Evolutionary conservation across 2,329 filamentous ascomycete species (phyloP), one percentile per base, ranked within the genome.

Genomic region (Aspergillus pseudotamarii): DNA sequence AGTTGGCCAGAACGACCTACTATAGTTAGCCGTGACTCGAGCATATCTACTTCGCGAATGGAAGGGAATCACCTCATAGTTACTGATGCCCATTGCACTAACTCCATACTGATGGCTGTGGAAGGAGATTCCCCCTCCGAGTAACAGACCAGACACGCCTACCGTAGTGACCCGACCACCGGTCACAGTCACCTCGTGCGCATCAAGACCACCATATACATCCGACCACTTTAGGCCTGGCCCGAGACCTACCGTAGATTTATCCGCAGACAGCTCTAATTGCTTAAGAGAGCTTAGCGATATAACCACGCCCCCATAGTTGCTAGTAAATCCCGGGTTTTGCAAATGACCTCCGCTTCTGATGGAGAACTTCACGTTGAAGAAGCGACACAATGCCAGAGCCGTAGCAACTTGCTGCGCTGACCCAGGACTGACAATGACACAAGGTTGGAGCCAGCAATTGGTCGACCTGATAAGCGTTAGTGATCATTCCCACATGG

Each of bases 211-310:
- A 1, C 65, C 59, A 45, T 81, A 83, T 0, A 85, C 78, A 21
- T 81, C 71, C 19, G 73, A 71, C 81, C 83, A 86, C 11, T 77
- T 73, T 30, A 76, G 75, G 1, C 83, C 84, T 0, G 79, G 69
- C 1, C 83, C 85, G 34, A 86, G 74, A 9, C 72, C 74, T 9
- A 80, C 78, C 4, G 72, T 76, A 2, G 68, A 69, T 11, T 70
- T 73, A 54, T 80, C 78, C 3, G 66, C 56, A 21, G 71, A 73
- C 14, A 81, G 66, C 0, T 62, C 64, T 32, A 83, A 69, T 10
- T 69, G 50, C 58, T 80, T 78, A 11, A 86, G 73, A 4, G 69
- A 67, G 10, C 73, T 76, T 12, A 85, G 78, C 19, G 84, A 84
- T 64, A 88, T 81, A 6, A 84, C 72, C 1, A 84, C 76, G 0